Evolutionary conservation across 345 rosid genomes (phyloP).

Genomic region (Schrenkiella parvula): DNA sequence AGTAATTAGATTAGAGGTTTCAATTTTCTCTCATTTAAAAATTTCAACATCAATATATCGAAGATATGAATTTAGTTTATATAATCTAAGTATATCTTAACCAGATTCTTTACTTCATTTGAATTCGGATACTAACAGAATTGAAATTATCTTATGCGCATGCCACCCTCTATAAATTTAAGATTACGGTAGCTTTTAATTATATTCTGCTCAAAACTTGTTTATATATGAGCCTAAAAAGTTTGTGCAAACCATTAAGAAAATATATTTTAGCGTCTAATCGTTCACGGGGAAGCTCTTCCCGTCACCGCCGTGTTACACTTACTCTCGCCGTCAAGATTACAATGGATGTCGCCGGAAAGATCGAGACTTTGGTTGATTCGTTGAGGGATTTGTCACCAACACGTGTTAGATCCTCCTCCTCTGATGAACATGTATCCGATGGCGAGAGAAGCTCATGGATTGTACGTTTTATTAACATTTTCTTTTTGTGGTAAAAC

Average conservation of each 20-base stretch:
- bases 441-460: conserved; percentile 52
- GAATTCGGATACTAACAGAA: background rate
- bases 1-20: background rate
- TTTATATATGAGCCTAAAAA: background rate
- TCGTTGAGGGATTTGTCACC: conserved; percentile 84
- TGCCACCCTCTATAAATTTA: conserved; percentile 7
- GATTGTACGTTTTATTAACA: conserved; percentile 41
- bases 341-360: conserved; percentile 15
- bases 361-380: conserved; percentile 56
- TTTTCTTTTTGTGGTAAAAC: too few relatives aligned
- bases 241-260: background rate
- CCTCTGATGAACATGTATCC: conserved; percentile 12
- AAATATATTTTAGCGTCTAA: background rate
- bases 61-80: background rate
- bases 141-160: background rate
- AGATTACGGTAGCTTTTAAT: background rate
- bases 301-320: background rate
- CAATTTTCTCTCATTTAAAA: background rate
- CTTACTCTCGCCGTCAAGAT: conserved; percentile 18
- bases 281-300: background rate
- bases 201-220: background rate
- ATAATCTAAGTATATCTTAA: background rate
- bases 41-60: background rate
- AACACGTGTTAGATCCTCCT: conserved; percentile 45
- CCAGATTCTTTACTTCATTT: conserved; percentile 2